These are phyloP conservation scores for Tillandsia leiboldiana DNA, from an alignment of 176 grass and related monocot genomes.

Conservation along the genomic window DNA sequence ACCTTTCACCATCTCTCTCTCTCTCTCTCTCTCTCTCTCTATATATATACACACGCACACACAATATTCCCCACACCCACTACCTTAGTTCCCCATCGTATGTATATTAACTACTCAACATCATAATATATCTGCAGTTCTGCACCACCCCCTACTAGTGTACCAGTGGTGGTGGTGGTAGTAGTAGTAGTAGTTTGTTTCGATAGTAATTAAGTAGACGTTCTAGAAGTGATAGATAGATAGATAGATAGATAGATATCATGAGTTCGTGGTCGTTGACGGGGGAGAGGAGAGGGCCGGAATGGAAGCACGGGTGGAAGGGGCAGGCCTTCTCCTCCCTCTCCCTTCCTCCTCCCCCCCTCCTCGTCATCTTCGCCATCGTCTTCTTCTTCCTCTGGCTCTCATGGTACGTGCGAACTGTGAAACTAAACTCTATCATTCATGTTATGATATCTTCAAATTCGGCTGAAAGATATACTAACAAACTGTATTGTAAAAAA, in stretches of 20 bases:
- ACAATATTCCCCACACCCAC: too few relatives aligned
- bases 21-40: too few relatives aligned
- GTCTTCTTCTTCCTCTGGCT: conserved; percentile 60
- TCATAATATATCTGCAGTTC: too few relatives aligned
- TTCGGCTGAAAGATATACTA: conserved; percentile 9
- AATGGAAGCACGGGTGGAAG: conserved; percentile 55
- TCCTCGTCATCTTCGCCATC: conserved; percentile 73
- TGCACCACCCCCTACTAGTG: too few relatives aligned
- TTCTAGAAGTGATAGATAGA: too few relatives aligned
- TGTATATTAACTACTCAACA: too few relatives aligned
- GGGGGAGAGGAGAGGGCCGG: conserved; percentile 24
- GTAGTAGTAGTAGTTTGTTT: background rate
- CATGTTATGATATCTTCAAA: conserved; percentile 28
- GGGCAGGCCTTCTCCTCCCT: conserved; percentile 37
- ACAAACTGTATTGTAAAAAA: too few relatives aligned
- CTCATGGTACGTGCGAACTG: conserved; percentile 48
- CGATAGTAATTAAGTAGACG: background rate
- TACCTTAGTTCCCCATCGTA: too few relatives aligned
- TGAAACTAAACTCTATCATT: conserved; percentile 30
- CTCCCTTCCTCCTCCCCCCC: conserved; percentile 49
- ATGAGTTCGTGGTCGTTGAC: conserved; percentile 36
- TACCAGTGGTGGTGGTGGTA: too few relatives aligned
- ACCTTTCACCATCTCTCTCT: background rate
- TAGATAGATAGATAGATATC: too few relatives aligned
- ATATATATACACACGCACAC: background rate